Evolutionary conservation across 1,139 yeast genomes (phyloP).

Genomic region (Schizosaccharomyces versatilis): DNA sequence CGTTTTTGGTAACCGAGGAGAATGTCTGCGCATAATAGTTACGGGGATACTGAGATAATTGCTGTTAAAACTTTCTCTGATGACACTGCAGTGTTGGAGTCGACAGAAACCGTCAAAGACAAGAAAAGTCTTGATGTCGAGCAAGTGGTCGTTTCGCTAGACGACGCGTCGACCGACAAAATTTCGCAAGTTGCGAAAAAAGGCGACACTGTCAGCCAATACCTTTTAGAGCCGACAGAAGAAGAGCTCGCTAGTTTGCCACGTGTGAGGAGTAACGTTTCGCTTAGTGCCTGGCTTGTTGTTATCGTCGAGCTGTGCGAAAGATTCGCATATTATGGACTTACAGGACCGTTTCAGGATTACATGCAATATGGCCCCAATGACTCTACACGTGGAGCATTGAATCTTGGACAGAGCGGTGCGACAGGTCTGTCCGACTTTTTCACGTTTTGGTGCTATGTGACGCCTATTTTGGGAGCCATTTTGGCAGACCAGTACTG

Average conservation of each 20-base stretch:
- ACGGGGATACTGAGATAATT: too few relatives aligned
- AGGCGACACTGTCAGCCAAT: constrained; percentile 1
- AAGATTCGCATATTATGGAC: constrained; percentile 66
- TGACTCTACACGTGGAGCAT: constrained; percentile 35
- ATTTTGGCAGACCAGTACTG: constrained; percentile 51
- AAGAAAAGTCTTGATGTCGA: too few relatives aligned
- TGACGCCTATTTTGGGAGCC: constrained; percentile 62
- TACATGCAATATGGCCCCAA: constrained; percentile 33
- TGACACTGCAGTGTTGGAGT: too few relatives aligned
- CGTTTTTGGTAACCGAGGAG: too few relatives aligned
- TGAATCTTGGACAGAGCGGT: constrained; percentile 37
- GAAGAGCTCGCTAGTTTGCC: constrained; percentile 29
- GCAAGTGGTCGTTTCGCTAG: too few relatives aligned
- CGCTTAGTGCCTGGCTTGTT: constrained; percentile 41
- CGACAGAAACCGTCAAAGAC: too few relatives aligned
- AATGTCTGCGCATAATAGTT: too few relatives aligned
- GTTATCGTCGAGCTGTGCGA: constrained; percentile 65
- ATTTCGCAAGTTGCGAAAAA: too few relatives aligned
- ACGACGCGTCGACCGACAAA: too few relatives aligned
- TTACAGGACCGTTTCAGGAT: constrained; percentile 42
- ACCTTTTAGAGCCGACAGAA: constrained; percentile 18
- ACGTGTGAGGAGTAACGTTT: constrained; percentile 23
- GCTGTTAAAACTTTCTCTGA: too few relatives aligned
- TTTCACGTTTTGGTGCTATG: constrained; percentile 65
- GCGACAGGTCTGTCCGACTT: constrained; percentile 59